Evolutionary conservation across 768 basidiomycete species (phyloP).

Genomic region (Cyathus striatus): DNA sequence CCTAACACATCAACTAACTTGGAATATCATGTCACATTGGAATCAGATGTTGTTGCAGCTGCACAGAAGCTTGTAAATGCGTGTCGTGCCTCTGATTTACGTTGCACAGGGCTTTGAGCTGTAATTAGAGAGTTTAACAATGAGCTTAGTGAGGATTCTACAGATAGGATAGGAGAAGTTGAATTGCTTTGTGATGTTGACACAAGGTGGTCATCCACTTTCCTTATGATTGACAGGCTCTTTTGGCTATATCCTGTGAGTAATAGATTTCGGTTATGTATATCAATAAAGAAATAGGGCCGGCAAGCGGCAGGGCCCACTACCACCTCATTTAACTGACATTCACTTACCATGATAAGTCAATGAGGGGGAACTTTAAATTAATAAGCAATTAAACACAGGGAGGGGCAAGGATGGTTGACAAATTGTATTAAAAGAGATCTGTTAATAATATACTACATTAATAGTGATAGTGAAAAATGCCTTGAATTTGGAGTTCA

Average conservation of each 20-base stretch:
- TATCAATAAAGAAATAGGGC: no score
- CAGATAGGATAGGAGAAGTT: constrained; percentile 9
- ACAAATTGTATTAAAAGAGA: no score
- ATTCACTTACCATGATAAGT: no score
- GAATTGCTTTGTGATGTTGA: constrained; percentile 25
- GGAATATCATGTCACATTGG: constrained; percentile 14
- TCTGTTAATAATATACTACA: no score
- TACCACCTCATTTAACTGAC: no score
- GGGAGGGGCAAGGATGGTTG: no score
- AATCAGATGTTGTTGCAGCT: constrained; percentile 16
- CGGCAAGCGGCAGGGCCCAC: no score
- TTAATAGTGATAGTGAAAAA: no score
- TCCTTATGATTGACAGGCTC: constrained; percentile 26
- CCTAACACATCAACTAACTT: neutral
- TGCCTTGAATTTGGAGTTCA: no score
- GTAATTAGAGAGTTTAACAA: constrained; percentile 13
- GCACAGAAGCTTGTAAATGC: constrained; percentile 19
- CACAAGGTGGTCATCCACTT: constrained; percentile 28
- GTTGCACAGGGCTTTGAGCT: constrained; percentile 16
- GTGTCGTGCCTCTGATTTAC: constrained; percentile 24
- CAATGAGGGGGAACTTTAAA: no score
- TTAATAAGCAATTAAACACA: no score
- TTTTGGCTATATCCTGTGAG: constrained; percentile 25
- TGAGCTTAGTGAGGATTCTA: neutral
- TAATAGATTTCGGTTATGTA: constrained; percentile 1